These are phyloP conservation scores for Fusarium setosum DNA, from an alignment of 2,329 filamentous ascomycete species.

Conservation along the genomic window DNA sequence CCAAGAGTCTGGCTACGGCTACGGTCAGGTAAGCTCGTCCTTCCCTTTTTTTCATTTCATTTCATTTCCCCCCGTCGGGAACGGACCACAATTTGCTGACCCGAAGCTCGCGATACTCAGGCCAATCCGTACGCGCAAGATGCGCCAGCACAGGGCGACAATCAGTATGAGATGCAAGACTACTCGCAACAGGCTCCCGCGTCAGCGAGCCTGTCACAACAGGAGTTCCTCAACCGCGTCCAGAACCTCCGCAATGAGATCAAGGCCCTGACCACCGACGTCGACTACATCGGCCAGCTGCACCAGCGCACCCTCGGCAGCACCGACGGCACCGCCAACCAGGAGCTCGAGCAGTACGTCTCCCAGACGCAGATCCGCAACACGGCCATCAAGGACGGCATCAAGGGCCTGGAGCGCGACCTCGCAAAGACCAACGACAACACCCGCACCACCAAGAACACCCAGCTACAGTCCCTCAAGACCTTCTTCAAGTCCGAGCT, in stretches of 20 bases:
- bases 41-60: neutral
- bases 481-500: slow-evolving; percentile 78
- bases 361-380: slow-evolving; percentile 78
- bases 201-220: slow-evolving; percentile 61
- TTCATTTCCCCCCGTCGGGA: slow-evolving; percentile 12
- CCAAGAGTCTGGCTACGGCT: slow-evolving; percentile 59
- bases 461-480: slow-evolving; percentile 77
- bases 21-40: slow-evolving; percentile 53
- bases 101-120: slow-evolving; percentile 25
- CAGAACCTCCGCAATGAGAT: slow-evolving; percentile 76
- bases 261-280: slow-evolving; percentile 71
- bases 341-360: slow-evolving; percentile 74
- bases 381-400: slow-evolving; percentile 81
- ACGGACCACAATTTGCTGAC: slow-evolving; percentile 30
- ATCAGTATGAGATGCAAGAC: slow-evolving; percentile 67
- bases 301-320: slow-evolving; percentile 79
- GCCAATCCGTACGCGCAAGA: slow-evolving; percentile 46
- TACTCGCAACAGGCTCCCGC: slow-evolving; percentile 54
- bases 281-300: slow-evolving; percentile 74
- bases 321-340: slow-evolving; percentile 65
- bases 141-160: slow-evolving; percentile 44
- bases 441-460: slow-evolving; percentile 74
- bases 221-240: slow-evolving; percentile 77
- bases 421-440: slow-evolving; percentile 70
- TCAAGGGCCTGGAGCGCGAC: slow-evolving; percentile 80